phyloP scores from a whole-genome alignment of 371 early-diverging fungal genomes.

The Choanephora cucurbitarum region DNA sequence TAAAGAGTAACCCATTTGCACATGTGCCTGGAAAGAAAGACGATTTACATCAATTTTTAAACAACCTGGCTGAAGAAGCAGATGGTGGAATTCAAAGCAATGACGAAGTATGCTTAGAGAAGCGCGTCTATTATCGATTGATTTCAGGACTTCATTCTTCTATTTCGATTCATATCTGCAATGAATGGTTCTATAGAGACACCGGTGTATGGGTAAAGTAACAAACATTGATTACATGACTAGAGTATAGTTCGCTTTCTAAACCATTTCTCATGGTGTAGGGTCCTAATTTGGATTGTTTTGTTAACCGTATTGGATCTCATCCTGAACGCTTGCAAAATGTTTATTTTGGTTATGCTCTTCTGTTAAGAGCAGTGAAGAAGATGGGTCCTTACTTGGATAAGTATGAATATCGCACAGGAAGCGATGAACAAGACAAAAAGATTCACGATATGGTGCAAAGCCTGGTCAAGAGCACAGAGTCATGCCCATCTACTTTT shows the following conservation, averaged over 20 bases:
- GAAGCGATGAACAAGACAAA: slow-evolving; percentile 54
- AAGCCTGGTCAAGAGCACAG: slow-evolving; percentile 58
- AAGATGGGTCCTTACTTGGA: slow-evolving; percentile 82
- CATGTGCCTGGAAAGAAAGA: slow-evolving; percentile 32
- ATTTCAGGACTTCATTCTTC: slow-evolving; percentile 96
- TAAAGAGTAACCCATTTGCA: slow-evolving; percentile 31
- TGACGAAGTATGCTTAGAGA: slow-evolving; percentile 80
- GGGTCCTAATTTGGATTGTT: slow-evolving; percentile 89
- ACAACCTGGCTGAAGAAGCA: slow-evolving; percentile 54
- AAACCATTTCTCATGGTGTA: slow-evolving; percentile 11
- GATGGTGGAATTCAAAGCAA: slow-evolving; percentile 32
- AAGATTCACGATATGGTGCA: slow-evolving; percentile 58
- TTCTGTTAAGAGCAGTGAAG: slow-evolving; percentile 81
- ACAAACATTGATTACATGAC: too few species aligned
- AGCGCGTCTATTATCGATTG: slow-evolving; percentile 89
- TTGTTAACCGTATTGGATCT: slow-evolving; percentile 80
- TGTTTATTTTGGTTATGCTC: slow-evolving; percentile 89
- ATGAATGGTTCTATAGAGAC: slow-evolving; percentile 83
- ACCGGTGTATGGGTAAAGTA: slow-evolving; percentile 84
- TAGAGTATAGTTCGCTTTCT: too few species aligned
- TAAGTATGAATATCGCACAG: slow-evolving; percentile 70
- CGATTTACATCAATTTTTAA: slow-evolving; percentile 44
- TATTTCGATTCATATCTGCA: slow-evolving; percentile 96
- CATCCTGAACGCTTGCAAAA: slow-evolving; percentile 93
- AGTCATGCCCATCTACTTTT: slow-evolving; percentile 77